Evolutionary conservation across 768 basidiomycete genomes (phyloP), one percentile per base, ranked within the genome.

Genomic region (Lentinula guzmanii): DNA sequence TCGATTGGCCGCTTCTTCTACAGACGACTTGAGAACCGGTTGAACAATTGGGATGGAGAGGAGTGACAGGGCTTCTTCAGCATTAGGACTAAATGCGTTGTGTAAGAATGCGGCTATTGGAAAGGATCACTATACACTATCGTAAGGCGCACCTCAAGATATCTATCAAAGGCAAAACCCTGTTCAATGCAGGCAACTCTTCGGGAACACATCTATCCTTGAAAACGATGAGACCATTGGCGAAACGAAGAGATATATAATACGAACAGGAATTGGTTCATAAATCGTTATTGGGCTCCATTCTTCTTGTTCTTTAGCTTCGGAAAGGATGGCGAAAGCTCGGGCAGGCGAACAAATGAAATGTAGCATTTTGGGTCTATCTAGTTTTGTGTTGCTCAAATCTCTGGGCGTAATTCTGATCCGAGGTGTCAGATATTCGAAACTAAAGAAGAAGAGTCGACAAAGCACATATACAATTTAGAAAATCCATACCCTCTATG

Each of bases 321-420:
- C 87, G 39, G 81, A 78, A 63, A 91, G 75, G 61, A 95, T 88
- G 4, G 75, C 75, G 13, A 76, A 70, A 4, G 91, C 91, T 46
- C 94, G 82, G 1, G 76, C 70, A 0, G 94, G 93, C 3, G 92
- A 92, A 69, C 93, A 95, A 21, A 94, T 86, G 66, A 93, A 93
- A 71, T 97, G 94, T 46, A 96, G 67, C 18, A 77, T 79, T 16
- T 71, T 67, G 13, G 92, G 76, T 39, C 72, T 68, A 3, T 71
- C 80, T 6, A 93, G 75, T 57, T 69, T 76, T 4, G 86, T 87
- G 7, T 70, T 76, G 3, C 69, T 68, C 52, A 94, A 75, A 72
- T 96, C 91, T 58, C 74, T 75, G 21, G 93, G 93, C 11, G 82
- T 85, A 58, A 95, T 77, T 5, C 86, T 84, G 59, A 87, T 78